Evolutionary conservation across 805 yeast species (phyloP).

Genomic region (Yarrowia osloensis): DNA sequence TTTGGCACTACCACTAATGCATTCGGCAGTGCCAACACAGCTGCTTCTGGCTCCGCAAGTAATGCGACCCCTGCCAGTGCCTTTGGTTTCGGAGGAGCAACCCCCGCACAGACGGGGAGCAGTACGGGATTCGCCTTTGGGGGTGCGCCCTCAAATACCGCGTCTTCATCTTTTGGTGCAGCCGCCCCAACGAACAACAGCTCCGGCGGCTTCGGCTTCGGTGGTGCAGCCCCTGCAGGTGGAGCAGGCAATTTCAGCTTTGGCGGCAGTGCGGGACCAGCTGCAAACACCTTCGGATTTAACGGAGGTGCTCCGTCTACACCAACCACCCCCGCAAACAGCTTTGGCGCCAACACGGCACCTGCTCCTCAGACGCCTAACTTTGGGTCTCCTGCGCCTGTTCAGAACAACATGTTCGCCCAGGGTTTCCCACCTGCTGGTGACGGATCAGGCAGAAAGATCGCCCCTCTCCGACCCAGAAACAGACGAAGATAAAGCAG

Average conservation of each 20-base stretch:
- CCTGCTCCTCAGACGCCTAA: slow-evolving; percentile 22
- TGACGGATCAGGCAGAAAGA: slow-evolving; percentile 2
- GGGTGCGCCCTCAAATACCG: not conserved
- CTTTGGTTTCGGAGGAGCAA: slow-evolving; percentile 5
- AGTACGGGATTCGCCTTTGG: not conserved
- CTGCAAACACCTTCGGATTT: slow-evolving; percentile 15
- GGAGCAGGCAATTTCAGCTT: not conserved
- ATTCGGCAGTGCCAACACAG: not conserved
- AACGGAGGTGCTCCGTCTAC: not conserved
- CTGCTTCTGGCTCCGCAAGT: not conserved
- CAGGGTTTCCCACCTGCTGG: slow-evolving; percentile 16
- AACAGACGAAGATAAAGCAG: not conserved
- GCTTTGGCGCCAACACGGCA: slow-evolving; percentile 8
- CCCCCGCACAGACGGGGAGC: not conserved
- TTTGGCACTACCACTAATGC: slow-evolving; percentile 1
- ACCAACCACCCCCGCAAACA: not conserved
- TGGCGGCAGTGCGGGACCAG: not conserved
- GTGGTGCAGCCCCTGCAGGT: not conserved
- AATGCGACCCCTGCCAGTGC: not conserved
- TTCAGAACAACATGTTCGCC: slow-evolving; percentile 16
- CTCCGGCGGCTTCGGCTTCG: not conserved
- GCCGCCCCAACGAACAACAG: not conserved
- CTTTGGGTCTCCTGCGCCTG: slow-evolving; percentile 10
- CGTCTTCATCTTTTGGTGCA: not conserved
- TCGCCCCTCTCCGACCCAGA: not conserved